Evolutionary conservation across 495 filamentous ascomycete species (phyloP), one percentile per base, ranked within the genome.

Genomic region (Ascodesmis nigricans): DNA sequence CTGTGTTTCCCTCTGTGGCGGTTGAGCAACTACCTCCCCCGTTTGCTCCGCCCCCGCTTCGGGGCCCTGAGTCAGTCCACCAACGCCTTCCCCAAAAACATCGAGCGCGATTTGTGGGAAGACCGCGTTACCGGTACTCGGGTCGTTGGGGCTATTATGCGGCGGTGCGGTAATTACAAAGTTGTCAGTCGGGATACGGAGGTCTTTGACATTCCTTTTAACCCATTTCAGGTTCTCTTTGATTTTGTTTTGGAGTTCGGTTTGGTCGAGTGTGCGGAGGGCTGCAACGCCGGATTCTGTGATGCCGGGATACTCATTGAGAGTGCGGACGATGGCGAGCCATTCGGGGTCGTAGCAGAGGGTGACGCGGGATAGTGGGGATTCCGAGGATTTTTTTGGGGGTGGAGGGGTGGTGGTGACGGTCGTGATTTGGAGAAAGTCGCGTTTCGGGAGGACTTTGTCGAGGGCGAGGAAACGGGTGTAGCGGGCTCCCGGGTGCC

Each of bases 311-410:
- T 67, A 58, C 0, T 60, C 39, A 17, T 73, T 69, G 46, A 91
- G 83, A 1, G 71, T 71, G 9, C 83, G 79, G 1, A 73, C 78
- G 42, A 97, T 91, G 5, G 87, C 74, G 2, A 95, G 69, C 83
- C 83, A 97, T 58, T 97, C 87, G 19, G 71, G 69, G 53, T 97
- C 87, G 52, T 95, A 93, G 21, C 69, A 54, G 3, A 95, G 66
- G 4, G 53, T 47, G 40, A 48, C 54, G 9, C 44, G 53, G 5
- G 46, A 49, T 27, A 36, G 42, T 19, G 32, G 18, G 26, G 30
- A 25, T 36, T 26, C n/a, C 22, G 7, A 50, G 29, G 57, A 47
- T 1, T 56, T 58, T 10, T 58, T 39, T 17, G 48, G 23, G 5
- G 39, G 41, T 3, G 39, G 44, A 18, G 29, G 39, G 3, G n/a